Evolutionary conservation across 257 asterid genomes (phyloP), one percentile per base, ranked within the genome.

Genomic region (Nicotiana tomentosiformis): DNA sequence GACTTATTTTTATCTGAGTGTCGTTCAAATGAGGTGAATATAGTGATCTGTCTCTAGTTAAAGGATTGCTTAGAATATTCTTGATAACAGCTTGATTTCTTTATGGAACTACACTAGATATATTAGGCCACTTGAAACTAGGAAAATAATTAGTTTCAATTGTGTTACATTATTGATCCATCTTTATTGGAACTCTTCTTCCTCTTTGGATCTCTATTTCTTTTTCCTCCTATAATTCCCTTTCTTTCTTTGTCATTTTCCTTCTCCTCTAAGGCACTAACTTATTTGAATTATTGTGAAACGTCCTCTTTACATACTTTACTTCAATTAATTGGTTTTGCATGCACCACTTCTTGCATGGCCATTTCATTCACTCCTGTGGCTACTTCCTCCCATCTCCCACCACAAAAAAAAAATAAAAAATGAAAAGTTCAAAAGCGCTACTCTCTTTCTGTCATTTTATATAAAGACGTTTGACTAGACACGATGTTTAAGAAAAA

Each of bases 261-360:
- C 80, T 74, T 74, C 80, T 26, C 43, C 62, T 74, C 43, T 23
- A 74, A 74, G 80, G 80, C 80, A 74, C 80, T 49, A 49, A 46
- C 43, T 43, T 23, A 74, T 46, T 49, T 14, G 43, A 74, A 74
- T 74, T 74, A 74, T 49, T 74, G 64, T 35, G 9, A 74, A 26
- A 49, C 39, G 58, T 43, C 60, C 4, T 70, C 60, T 12, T 26
- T 74, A 23, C 62, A 37, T 23, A 72, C 79, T 72, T 72, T 72
- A 72, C 39, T 72, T 72, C 79, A 11, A 46, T 20, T 20, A 23
- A 72, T 70, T 72, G 79, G 61, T 26, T 49, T 72, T 72, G 37
- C 20, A 66, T 5, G 46, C 74, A 66, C 74, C 51, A 66, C 26
- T 23, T 74, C 64, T 15, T 49, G 64, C 64, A 74, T 23, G 3